Conservation (phyloP, 768 basidiomycete species). For the Aureoboletus auriporus region DNA sequence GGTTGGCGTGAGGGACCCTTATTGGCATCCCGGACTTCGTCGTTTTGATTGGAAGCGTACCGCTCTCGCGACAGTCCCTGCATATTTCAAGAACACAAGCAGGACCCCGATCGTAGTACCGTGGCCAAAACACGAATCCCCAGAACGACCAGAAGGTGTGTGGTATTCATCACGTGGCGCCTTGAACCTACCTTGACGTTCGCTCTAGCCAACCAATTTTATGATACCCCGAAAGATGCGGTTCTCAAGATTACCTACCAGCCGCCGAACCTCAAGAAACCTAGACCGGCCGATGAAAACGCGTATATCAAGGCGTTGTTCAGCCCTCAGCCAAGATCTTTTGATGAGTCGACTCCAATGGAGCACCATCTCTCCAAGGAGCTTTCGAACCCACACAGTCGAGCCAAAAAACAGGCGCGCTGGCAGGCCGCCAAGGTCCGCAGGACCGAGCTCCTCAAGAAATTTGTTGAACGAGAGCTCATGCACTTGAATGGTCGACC, state of each 20-base stretch:
- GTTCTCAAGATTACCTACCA: slow-evolving; percentile 70
- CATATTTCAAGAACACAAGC: slow-evolving; percentile 36
- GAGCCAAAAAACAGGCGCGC: slow-evolving; percentile 75
- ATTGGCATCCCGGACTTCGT: slow-evolving; percentile 51
- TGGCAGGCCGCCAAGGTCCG: slow-evolving; percentile 58
- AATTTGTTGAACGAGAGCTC: slow-evolving; percentile 53
- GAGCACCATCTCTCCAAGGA: slow-evolving; percentile 66
- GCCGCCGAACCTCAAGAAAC: slow-evolving; percentile 45
- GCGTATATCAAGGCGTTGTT: slow-evolving; percentile 55
- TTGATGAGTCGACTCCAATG: slow-evolving; percentile 53
- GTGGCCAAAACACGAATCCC: slow-evolving; percentile 59
- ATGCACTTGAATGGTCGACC: slow-evolving; percentile 57
- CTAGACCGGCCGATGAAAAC: slow-evolving; percentile 43
- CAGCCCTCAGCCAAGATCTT: slow-evolving; percentile 38
- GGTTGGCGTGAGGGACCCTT: slow-evolving; percentile 54
- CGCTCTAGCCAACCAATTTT: slow-evolving; percentile 34
- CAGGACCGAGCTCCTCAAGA: slow-evolving; percentile 46
- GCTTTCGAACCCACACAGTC: slow-evolving; percentile 76
- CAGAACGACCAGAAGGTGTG: slow-evolving; percentile 32
- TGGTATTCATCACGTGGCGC: not conserved
- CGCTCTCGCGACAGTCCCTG: slow-evolving; percentile 63
- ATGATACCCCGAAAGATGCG: slow-evolving; percentile 60
- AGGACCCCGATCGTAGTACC: slow-evolving; percentile 46
- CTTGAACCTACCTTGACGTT: slow-evolving; percentile 6
- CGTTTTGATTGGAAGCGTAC: slow-evolving; percentile 73